Evolutionary conservation across 192 early-diverging fungal species (phyloP).

Genomic region (Neocallimastix lanati): DNA sequence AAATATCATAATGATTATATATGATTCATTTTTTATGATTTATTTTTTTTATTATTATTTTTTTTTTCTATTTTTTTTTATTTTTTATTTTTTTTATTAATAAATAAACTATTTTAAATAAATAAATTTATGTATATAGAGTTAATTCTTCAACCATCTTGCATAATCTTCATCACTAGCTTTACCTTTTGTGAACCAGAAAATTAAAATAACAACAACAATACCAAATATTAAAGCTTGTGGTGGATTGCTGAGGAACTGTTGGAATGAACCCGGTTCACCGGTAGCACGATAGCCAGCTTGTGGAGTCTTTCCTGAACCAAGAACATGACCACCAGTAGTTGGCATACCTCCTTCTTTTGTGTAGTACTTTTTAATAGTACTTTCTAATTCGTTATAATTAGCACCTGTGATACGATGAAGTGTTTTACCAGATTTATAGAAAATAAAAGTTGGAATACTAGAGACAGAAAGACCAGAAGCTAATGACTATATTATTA

Average conservation of each 20-base stretch:
- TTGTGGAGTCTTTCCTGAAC: neutral
- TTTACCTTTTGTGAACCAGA: neutral
- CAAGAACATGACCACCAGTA: neutral
- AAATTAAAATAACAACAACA: neutral
- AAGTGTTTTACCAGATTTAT: neutral
- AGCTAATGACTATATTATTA: neutral
- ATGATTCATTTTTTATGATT: too few species aligned
- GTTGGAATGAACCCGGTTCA: neutral
- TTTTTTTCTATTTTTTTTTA: too few species aligned
- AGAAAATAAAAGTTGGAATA: neutral
- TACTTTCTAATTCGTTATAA: neutral
- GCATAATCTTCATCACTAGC: neutral
- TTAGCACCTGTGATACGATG: neutral
- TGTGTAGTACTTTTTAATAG: neutral
- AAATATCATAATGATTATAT: too few species aligned
- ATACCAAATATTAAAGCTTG: neutral
- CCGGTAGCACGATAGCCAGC: neutral
- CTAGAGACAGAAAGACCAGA: neutral
- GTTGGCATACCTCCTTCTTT: neutral
- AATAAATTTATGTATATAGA: too few species aligned
- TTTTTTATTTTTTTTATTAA: too few species aligned
- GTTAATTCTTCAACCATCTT: neutral
- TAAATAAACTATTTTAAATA: too few species aligned
- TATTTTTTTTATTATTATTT: too few species aligned
- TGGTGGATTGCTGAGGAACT: neutral